Percentiles rank a stretch among this genome's conserved stretches.
Evolutionary conservation across 106 monocot genomes (phyloP).

Genomic region (Hemerocallis citrina): DNA sequence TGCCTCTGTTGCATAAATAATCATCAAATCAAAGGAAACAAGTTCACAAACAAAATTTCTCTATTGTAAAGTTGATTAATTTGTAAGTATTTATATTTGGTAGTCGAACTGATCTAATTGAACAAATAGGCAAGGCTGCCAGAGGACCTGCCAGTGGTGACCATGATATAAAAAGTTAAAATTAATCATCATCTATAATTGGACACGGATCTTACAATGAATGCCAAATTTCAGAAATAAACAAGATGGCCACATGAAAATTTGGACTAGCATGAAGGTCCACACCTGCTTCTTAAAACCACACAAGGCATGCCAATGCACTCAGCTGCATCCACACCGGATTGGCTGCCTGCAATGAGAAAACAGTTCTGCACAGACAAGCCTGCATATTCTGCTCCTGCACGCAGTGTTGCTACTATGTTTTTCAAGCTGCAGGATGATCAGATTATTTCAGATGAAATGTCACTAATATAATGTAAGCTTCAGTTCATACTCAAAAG

Average conservation of each 20-base stretch:
- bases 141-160: neutral
- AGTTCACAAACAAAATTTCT: too few relatives aligned
- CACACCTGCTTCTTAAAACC: slow-evolving; percentile 79
- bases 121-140: neutral
- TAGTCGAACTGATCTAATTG: too few relatives aligned
- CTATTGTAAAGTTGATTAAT: neutral
- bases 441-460: neutral
- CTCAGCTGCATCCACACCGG: slow-evolving; percentile 81
- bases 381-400: slow-evolving; percentile 80
- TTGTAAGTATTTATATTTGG: neutral
- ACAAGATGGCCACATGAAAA: neutral
- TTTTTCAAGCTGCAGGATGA: slow-evolving; percentile 55
- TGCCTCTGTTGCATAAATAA: too few relatives aligned
- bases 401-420: slow-evolving; percentile 58
- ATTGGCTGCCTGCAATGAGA: slow-evolving; percentile 76
- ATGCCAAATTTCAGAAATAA: neutral
- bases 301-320: slow-evolving; percentile 82
- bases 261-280: too few relatives aligned
- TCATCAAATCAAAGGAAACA: too few relatives aligned
- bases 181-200: too few relatives aligned
- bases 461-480: neutral
- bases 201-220: too few relatives aligned
- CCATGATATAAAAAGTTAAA: neutral
- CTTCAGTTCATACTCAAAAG: too few relatives aligned
- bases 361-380: slow-evolving; percentile 62